phyloP scores from a whole-genome alignment of 768 basidiomycete genomes.

The Brasilioporus rufonigricans region DNA sequence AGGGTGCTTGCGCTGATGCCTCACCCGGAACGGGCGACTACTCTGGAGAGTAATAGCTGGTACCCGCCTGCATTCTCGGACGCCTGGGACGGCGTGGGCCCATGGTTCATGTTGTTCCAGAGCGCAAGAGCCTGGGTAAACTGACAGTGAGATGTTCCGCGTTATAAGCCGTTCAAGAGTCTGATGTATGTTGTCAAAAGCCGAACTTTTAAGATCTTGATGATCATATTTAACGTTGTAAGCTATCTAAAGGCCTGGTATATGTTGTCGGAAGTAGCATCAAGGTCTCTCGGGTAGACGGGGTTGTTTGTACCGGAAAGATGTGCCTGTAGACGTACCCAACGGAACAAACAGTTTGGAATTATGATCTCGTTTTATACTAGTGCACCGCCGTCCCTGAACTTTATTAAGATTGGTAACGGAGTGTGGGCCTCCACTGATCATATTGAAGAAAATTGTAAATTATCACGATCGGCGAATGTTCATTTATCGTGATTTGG shows the following conservation, averaged over 20 bases:
- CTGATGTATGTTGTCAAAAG: slow-evolving; percentile 1
- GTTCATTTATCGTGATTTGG: not conserved
- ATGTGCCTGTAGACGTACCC: not conserved
- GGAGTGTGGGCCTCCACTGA: too few species aligned
- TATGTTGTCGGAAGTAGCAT: not conserved
- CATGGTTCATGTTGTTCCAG: slow-evolving; percentile 96
- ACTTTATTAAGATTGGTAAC: too few species aligned
- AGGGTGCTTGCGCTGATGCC: slow-evolving; percentile 97
- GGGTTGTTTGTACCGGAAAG: not conserved
- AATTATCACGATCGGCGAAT: too few species aligned
- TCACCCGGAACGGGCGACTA: slow-evolving; percentile 87
- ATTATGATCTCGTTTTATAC: not conserved
- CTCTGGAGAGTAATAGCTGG: slow-evolving; percentile 90
- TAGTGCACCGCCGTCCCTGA: not conserved
- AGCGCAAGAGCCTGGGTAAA: slow-evolving; percentile 72
- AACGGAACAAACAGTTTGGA: not conserved
- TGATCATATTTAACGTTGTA: slow-evolving; percentile 3
- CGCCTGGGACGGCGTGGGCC: slow-evolving; percentile 74
- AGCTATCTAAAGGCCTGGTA: not conserved
- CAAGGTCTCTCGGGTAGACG: not conserved
- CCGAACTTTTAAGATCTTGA: not conserved
- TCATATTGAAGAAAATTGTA: too few species aligned
- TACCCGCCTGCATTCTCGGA: slow-evolving; percentile 59
- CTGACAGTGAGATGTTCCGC: slow-evolving; percentile 20
- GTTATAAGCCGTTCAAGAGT: slow-evolving; percentile 25